phyloP scores from a whole-genome alignment of 306 rosid genomes.

The Lablab purpureus region DNA sequence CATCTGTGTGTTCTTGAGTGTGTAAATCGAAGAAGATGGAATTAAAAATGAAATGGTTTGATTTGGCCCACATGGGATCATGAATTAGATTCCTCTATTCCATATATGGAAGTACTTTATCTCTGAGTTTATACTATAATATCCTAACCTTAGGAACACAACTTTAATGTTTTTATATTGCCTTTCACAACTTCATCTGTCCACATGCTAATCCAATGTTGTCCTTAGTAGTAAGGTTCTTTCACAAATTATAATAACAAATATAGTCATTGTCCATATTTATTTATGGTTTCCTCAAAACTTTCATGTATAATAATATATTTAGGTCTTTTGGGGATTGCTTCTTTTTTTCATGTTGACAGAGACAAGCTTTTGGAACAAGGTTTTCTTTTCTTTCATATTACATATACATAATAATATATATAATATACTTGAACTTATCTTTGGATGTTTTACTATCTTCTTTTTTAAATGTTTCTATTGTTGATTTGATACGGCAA shows the following conservation, averaged over 20 bases:
- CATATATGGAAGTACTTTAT: slow-evolving; percentile 38
- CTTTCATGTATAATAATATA: background rate
- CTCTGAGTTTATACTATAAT: slow-evolving; percentile 7
- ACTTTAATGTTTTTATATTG: slow-evolving; percentile 42
- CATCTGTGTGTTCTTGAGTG: background rate
- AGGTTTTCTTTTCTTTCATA: background rate
- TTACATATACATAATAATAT: no score
- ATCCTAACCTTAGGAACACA: background rate
- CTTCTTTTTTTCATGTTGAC: slow-evolving; percentile 5
- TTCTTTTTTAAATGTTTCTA: background rate
- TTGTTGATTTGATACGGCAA: background rate
- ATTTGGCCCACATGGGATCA: slow-evolving; percentile 45
- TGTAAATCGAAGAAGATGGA: background rate
- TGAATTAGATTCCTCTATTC: slow-evolving; percentile 46
- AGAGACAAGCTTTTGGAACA: slow-evolving; percentile 5
- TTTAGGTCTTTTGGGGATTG: background rate
- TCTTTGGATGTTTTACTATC: background rate
- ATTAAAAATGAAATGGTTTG: slow-evolving; percentile 7
- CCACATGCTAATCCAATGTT: slow-evolving; percentile 29
- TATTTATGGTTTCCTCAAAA: slow-evolving; percentile 23
- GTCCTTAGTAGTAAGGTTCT: slow-evolving; percentile 32
- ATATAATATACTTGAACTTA: background rate
- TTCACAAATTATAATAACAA: slow-evolving; percentile 18
- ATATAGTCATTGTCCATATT: slow-evolving; percentile 32
- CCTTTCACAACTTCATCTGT: slow-evolving; percentile 24